Evolutionary conservation across 192 early-diverging fungal genomes (phyloP), one percentile per base, ranked within the genome.

Genomic region (Glomus cerebriforme): DNA sequence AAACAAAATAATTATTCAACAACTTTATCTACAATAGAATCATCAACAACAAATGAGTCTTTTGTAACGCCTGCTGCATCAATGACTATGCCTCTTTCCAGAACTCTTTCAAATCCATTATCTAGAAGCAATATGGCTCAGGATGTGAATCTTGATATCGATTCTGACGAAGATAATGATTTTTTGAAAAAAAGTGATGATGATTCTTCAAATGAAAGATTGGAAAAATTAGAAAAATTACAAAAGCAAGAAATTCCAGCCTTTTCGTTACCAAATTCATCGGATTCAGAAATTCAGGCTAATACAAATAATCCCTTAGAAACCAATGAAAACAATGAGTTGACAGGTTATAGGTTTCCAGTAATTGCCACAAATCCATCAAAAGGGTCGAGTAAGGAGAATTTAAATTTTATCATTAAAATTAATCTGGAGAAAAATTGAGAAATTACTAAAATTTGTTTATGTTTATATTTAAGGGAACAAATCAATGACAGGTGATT

Each of bases 21-120:
- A 7, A 31, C 17, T 35, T 35, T 76, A 15, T 45, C 74, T 24
- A 64, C 60, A 9, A 45, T 76, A 29, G 74, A 76, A 76, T 76
- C 74, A 24, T 76, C 73, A 22, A 8, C 74, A 39, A 29, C 60
- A 29, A 64, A 34, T 27, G 24, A 22, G 24, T 62, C 35, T 15
- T 76, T 76, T 17, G 37, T 7, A 1, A 76, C 74, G 24, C 60
- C 74, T 27, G 60, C 60, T 45, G 58, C 64, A 37, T 54, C 64
- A 54, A 17, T 49, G 35, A 32, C 34, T 7, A 32, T 73, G 32
- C 72, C 72, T 5, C 32, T 62, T 34, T 75, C 73, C 1, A 9
- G 24, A 47, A 43, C 75, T 47, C 26, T 29, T 17, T 29, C 62
- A 47, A 77, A 31, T 27, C 26, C 12, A 47, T 29, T 35, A 24